Percentiles rank a stretch among this genome's conserved stretches.
phyloP scores from a whole-genome alignment of 2,329 filamentous ascomycete species.

The Aspergillus sp. region DNA sequence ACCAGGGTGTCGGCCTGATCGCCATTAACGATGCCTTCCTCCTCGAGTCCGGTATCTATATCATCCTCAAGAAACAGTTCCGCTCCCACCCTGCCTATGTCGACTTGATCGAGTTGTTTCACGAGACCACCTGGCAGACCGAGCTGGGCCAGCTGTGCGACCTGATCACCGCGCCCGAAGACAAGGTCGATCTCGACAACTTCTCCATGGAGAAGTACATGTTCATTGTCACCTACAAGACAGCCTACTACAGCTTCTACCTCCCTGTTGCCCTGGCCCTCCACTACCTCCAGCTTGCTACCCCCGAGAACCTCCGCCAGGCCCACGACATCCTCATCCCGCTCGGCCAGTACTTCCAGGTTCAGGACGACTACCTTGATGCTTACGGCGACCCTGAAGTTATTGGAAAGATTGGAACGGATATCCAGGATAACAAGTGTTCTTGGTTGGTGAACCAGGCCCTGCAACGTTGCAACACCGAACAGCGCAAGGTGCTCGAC shows the following conservation, averaged over 20 bases:
- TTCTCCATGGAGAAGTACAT: constrained; percentile 90
- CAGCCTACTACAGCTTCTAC: constrained; percentile 98
- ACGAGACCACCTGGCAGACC: constrained; percentile 90
- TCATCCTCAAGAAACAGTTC: constrained; percentile 92
- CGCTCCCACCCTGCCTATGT: constrained; percentile 81
- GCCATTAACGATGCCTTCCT: constrained; percentile 99
- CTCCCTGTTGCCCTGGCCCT: constrained; percentile 90
- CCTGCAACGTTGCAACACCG: constrained; percentile 72
- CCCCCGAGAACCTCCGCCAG: constrained; percentile 82
- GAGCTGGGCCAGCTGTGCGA: constrained; percentile 95
- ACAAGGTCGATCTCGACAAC: constrained; percentile 87
- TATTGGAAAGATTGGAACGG: constrained; percentile 98
- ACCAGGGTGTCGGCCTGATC: constrained; percentile 85
- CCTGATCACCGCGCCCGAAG: constrained; percentile 91
- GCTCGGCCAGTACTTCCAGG: constrained; percentile 98
- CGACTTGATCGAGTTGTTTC: constrained; percentile 93
- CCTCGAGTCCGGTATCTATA: constrained; percentile 87
- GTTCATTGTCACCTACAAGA: constrained; percentile 99
- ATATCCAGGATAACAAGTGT: constrained; percentile 99
- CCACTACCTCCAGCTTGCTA: constrained; percentile 80
- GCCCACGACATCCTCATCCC: constrained; percentile 91
- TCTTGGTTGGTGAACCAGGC: constrained; percentile 98
- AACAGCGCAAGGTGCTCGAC: constrained; percentile 85
- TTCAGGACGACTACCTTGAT: constrained; percentile 98
- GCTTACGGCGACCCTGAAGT: constrained; percentile 90